These are phyloP conservation scores for Blastobotrys aristatus DNA, from an alignment of 1,139 yeast genomes.

Conservation along the genomic window DNA sequence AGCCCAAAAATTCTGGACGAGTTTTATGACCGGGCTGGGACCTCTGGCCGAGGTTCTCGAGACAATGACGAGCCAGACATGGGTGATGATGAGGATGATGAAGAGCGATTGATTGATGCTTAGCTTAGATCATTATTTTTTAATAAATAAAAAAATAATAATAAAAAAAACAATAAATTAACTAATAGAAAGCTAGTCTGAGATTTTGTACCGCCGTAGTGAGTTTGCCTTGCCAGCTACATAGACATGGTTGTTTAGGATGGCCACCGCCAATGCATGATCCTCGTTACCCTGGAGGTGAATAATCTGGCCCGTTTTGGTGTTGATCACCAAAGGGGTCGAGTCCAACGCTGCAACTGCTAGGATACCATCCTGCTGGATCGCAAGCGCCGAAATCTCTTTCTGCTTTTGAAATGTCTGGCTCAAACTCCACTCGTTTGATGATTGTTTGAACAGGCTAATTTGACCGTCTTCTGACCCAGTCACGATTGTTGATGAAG, in stretches of 20 bases:
- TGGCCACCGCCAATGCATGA: background rate
- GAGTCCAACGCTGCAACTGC: constrained; percentile 9
- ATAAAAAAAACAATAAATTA: background rate
- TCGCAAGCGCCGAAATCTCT: background rate
- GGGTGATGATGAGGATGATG: constrained; percentile 32
- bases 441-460: background rate
- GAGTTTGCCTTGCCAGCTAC: constrained; percentile 17
- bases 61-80: constrained; percentile 39
- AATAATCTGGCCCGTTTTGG: background rate
- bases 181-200: background rate
- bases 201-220: background rate
- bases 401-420: background rate
- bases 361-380: background rate
- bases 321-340: constrained; percentile 9
- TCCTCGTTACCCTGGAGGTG: constrained; percentile 4
- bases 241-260: constrained; percentile 8
- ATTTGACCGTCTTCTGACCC: background rate
- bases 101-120: constrained; percentile 49
- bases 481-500: background rate
- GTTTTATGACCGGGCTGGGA: constrained; percentile 78
- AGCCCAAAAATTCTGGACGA: constrained; percentile 94
- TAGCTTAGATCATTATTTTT: constrained; percentile 28
- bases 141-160: background rate
- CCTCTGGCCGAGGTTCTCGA: constrained; percentile 30
- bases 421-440: background rate